Evolutionary conservation across 2,329 filamentous ascomycete genomes (phyloP).

Genomic region (Aspergillus neoniger): DNA sequence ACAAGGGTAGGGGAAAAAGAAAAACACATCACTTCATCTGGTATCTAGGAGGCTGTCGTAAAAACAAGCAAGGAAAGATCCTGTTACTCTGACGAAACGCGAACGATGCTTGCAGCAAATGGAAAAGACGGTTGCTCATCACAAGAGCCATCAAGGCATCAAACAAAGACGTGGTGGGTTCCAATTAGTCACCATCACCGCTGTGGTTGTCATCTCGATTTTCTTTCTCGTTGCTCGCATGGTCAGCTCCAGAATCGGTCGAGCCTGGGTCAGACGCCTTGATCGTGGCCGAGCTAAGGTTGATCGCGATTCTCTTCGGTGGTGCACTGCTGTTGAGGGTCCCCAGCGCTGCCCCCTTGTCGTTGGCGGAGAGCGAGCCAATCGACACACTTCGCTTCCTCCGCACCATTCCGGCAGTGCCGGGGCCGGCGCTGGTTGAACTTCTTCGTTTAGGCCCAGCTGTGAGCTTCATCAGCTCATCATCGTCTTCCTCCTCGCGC

Average conservation of each 20-base stretch:
- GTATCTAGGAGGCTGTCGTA: constrained; percentile 28
- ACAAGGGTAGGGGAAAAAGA: neutral
- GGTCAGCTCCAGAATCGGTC: constrained; percentile 18
- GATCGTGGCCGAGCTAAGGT: constrained; percentile 34
- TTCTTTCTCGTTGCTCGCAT: constrained; percentile 33
- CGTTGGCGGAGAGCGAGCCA: constrained; percentile 26
- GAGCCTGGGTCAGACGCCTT: constrained; percentile 22
- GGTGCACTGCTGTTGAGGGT: constrained; percentile 20
- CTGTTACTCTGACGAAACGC: constrained; percentile 14
- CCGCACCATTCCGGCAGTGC: constrained; percentile 34
- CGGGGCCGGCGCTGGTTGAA: constrained; percentile 41
- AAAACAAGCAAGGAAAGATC: constrained; percentile 19
- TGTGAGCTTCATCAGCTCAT: constrained; percentile 83
- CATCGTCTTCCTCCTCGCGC: constrained; percentile 84
- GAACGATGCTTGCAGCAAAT: constrained; percentile 14
- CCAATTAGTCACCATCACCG: constrained; percentile 24
- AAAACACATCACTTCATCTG: constrained; percentile 25
- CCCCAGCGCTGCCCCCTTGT: constrained; percentile 27
- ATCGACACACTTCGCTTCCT: constrained; percentile 38
- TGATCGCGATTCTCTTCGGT: constrained; percentile 46
- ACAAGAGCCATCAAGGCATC: constrained; percentile 10
- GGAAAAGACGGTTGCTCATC: constrained; percentile 7
- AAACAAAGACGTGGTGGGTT: constrained; percentile 5
- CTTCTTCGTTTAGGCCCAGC: constrained; percentile 49
- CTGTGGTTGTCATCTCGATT: constrained; percentile 30